Percentiles rank a stretch among this genome's conserved stretches.
Conservation (phyloP, 2,329 filamentous ascomycete genomes). For the Ilyonectria destructans region DNA sequence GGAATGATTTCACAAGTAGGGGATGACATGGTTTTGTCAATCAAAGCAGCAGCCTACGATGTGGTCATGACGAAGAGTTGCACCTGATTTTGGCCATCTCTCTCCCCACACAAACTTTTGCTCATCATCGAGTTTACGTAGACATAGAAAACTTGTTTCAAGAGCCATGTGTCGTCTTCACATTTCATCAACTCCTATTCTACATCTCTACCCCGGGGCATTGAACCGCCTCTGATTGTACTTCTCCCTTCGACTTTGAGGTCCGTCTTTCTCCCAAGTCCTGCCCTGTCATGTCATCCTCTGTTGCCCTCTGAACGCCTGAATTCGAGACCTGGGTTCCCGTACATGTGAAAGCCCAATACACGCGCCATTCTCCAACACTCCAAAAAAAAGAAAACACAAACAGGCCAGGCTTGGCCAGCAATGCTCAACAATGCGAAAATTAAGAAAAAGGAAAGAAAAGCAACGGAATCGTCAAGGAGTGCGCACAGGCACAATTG, state of each 20-base stretch:
- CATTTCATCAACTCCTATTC: conserved; percentile 43
- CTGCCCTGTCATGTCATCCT: conserved; percentile 29
- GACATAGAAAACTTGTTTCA: not conserved
- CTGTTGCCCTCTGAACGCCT: conserved; percentile 38
- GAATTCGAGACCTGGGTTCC: conserved; percentile 23
- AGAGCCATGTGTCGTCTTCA: conserved; percentile 35
- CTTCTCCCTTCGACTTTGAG: conserved; percentile 22
- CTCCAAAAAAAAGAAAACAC: conserved; percentile 29
- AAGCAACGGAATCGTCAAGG: conserved; percentile 23
- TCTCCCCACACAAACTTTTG: not conserved
- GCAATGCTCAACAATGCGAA: conserved; percentile 38
- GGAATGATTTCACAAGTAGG: conserved; percentile 9
- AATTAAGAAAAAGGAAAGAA: conserved; percentile 31
- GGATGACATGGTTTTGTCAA: conserved; percentile 11
- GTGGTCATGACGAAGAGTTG: not conserved
- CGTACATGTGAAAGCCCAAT: conserved; percentile 37
- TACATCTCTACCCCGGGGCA: conserved; percentile 38
- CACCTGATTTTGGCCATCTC: not conserved
- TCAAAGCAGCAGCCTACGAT: conserved; percentile 1
- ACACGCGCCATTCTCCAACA: conserved; percentile 46
- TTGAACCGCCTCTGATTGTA: conserved; percentile 24
- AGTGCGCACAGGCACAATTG: conserved; percentile 2
- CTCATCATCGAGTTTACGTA: not conserved
- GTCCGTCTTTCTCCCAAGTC: conserved; percentile 25
- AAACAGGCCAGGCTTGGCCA: conserved; percentile 38